These are phyloP conservation scores for Phenoliferia sp. DNA, from an alignment of 1,284 basidiomycete genomes.

Conservation along the genomic window DNA sequence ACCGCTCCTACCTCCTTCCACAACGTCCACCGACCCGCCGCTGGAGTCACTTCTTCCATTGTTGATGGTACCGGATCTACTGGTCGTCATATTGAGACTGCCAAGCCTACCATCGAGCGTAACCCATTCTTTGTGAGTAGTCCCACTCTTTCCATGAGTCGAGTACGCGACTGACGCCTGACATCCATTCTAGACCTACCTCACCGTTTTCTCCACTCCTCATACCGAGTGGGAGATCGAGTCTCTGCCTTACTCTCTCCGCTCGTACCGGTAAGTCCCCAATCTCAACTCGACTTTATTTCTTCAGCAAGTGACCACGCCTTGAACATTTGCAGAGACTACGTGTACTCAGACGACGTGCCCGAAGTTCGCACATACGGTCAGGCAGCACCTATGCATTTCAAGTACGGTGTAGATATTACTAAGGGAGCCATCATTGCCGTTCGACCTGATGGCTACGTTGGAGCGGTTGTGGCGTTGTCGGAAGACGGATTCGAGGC, in stretches of 20 bases:
- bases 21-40: slow-evolving; percentile 33
- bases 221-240: slow-evolving; percentile 39
- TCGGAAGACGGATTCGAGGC: slow-evolving; percentile 31
- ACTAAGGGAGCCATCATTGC: slow-evolving; percentile 35
- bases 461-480: slow-evolving; percentile 33
- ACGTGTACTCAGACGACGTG: slow-evolving; percentile 36
- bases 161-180: not conserved
- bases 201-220: slow-evolving; percentile 33
- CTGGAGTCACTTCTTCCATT: slow-evolving; percentile 22
- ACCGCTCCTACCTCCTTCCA: slow-evolving; percentile 35
- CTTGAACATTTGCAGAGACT: slow-evolving; percentile 12
- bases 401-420: slow-evolving; percentile 36
- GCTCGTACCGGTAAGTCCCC: slow-evolving; percentile 21
- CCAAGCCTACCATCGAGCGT: slow-evolving; percentile 11
- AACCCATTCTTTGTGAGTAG: slow-evolving; percentile 35
- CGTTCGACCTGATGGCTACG: slow-evolving; percentile 39
- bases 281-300: not conserved
- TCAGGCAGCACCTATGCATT: slow-evolving; percentile 30
- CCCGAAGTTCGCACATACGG: slow-evolving; percentile 31
- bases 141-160: not conserved
- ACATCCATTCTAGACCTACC: slow-evolving; percentile 10
- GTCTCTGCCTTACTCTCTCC: slow-evolving; percentile 28
- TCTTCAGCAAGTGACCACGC: not conserved
- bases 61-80: slow-evolving; percentile 22
- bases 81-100: slow-evolving; percentile 30